These are phyloP conservation scores for Allium fistulosum DNA, from an alignment of 106 monocot species.

Conservation along the genomic window DNA sequence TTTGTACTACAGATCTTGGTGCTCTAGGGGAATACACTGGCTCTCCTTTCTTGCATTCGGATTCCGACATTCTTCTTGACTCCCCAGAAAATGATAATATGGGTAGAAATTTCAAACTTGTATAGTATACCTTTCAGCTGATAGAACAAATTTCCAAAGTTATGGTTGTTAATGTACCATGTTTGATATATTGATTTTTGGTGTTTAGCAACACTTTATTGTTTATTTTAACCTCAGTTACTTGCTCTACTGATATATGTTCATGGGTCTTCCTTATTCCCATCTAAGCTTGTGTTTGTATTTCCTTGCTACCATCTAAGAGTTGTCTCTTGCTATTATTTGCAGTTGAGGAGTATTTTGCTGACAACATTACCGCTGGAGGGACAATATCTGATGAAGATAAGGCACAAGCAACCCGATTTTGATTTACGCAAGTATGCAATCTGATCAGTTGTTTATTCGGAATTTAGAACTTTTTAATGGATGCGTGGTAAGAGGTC, in stretches of 20 bases:
- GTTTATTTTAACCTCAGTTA: not conserved
- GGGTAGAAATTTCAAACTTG: slow-evolving; percentile 32
- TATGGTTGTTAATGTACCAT: not conserved
- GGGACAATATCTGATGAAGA: slow-evolving; percentile 73
- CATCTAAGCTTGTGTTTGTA: not conserved
- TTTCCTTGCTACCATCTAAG: not conserved
- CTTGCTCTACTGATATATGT: not conserved
- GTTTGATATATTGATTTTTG: not conserved
- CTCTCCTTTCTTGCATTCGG: slow-evolving; percentile 80
- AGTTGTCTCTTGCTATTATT: not conserved
- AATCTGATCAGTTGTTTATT: not conserved
- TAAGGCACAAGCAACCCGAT: slow-evolving; percentile 26
- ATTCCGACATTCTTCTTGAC: slow-evolving; percentile 86
- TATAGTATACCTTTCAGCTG: too few relatives aligned
- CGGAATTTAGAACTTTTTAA: not conserved
- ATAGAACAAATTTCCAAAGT: too few relatives aligned
- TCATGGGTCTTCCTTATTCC: not conserved
- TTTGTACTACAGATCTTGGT: slow-evolving; percentile 49
- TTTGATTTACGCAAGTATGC: not conserved
- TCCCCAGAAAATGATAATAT: slow-evolving; percentile 87
- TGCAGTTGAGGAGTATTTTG: slow-evolving; percentile 82
- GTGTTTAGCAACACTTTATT: not conserved
- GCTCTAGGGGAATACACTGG: slow-evolving; percentile 75
- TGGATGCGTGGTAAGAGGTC: not conserved
- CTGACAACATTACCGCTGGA: slow-evolving; percentile 39